Conservation (phyloP, 495 filamentous ascomycete species). For the Lepraria neglecta region DNA sequence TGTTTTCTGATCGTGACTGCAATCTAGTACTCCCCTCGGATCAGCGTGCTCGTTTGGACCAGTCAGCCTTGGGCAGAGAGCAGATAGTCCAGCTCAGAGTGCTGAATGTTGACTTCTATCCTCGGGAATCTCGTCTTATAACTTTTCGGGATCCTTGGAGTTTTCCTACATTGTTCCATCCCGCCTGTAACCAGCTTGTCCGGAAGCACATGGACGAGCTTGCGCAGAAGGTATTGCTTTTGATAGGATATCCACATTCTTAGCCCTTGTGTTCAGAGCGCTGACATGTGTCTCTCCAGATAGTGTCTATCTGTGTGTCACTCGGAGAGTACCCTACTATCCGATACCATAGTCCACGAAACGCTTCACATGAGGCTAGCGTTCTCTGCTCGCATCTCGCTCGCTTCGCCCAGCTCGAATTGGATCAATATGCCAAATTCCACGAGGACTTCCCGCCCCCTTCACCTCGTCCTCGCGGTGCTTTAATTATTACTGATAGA, state of each 20-base stretch:
- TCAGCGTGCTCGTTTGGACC: constrained; percentile 50
- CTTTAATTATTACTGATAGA: constrained; percentile 81
- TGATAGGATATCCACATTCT: neutral
- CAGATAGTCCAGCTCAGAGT: constrained; percentile 67
- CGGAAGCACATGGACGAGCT: constrained; percentile 70
- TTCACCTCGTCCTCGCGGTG: constrained; percentile 71
- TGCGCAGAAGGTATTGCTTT: constrained; percentile 68
- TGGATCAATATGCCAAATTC: constrained; percentile 77
- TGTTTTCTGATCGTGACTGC: neutral
- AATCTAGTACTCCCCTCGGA: constrained; percentile 49
- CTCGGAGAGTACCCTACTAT: constrained; percentile 86
- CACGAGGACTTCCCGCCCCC: constrained; percentile 74
- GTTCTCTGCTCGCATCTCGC: constrained; percentile 84
- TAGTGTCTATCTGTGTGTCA: constrained; percentile 73
- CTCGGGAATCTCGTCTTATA: constrained; percentile 82
- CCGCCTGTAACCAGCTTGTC: constrained; percentile 77
- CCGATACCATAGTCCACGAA: constrained; percentile 75
- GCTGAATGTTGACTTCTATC: constrained; percentile 79
- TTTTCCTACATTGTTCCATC: constrained; percentile 88
- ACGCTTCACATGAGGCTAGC: constrained; percentile 73
- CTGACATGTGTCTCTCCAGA: constrained; percentile 45
- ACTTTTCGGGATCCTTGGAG: constrained; percentile 92
- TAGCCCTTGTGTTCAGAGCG: neutral
- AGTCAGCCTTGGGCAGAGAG: constrained; percentile 54
- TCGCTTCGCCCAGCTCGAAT: constrained; percentile 81